These are phyloP conservation scores for Colletotrichum sp. DNA, from an alignment of 2,329 filamentous ascomycete genomes.

Conservation along the genomic window DNA sequence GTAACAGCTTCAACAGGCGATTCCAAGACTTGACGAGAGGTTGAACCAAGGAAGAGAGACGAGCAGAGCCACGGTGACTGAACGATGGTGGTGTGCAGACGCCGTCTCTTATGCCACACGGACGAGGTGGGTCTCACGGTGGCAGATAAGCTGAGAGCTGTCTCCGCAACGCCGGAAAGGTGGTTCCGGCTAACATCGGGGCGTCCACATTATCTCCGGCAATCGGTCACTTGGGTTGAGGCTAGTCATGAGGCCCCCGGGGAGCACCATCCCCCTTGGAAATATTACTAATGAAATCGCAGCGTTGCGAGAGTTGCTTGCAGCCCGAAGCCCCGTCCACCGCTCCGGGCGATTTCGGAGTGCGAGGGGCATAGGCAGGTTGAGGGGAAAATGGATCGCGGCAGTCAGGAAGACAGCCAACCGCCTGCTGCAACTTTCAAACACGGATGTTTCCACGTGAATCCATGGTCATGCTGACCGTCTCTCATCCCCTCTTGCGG, in stretches of 20 bases:
- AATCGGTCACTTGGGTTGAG: conserved; percentile 2
- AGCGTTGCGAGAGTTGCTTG: neutral
- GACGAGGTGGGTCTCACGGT: neutral
- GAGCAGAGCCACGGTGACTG: neutral
- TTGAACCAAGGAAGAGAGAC: neutral
- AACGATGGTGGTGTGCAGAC: neutral
- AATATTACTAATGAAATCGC: neutral
- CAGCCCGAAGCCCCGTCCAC: neutral
- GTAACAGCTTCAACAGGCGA: neutral
- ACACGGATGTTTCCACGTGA: neutral
- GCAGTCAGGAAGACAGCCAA: neutral
- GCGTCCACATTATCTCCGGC: neutral
- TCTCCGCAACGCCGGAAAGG: neutral
- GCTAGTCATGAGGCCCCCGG: neutral
- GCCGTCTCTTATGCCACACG: neutral
- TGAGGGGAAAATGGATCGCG: neutral
- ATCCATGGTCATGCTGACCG: neutral
- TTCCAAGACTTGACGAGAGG: neutral
- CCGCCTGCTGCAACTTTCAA: neutral
- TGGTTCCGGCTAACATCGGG: conserved; percentile 8
- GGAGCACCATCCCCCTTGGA: neutral
- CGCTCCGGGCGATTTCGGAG: neutral
- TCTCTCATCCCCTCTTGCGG: neutral
- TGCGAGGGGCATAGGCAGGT: neutral
- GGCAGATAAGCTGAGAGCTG: neutral